Base-by-base conservation (phyloP, 1,284 basidiomycete species). In the Microbotryum lychnidis-dioicae region DNA sequence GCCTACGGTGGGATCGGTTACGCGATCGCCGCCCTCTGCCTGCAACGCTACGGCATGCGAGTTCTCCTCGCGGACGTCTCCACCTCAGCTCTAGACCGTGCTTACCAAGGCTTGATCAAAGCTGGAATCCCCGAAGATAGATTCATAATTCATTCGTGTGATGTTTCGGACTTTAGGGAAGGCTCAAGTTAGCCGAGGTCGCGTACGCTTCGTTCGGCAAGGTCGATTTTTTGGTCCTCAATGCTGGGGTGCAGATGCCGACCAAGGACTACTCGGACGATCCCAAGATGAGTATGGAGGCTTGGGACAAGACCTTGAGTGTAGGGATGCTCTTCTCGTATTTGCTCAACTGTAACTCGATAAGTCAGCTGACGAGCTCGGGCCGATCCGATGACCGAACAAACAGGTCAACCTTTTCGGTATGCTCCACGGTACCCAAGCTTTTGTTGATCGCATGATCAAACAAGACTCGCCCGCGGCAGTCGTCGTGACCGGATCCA, bases 401-500 rank as follows among this genome's bases (percentile, higher is more conserved):
- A 56, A 70, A 10, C 42, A 52, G 6, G 67, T 70, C 65, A 71
- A 72, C 63, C 60, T 72, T 14, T 61, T 56, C 31, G 71, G 71
- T 14, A 69, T 71, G 33, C 37, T 71, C 31, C 60, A 70, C 49
- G 71, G 70, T 2, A 61, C 56, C 4, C 67, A 70, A 33, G 67
- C 69, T 1, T 70, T 72, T 33, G 65, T 67, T 44, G 62, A 64
- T 12, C 55, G 63, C 9, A 65, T 72, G 61, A 55, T 72, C 27
- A 57, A 67, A 4, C 64, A 65, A 53, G 56, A 57, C 5, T 59
- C 64, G 31, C 66, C 69, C 1, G 70, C 63, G 2, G 50, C 57
- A 2, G 57, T 72, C 14, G 59, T 72, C 14, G 57, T 71, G 16
- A 72, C 71, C 6, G 71, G 70, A 18, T 65, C 60, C 2, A 71